Evolutionary conservation across 352 stramenopile genomes (phyloP), one percentile per base, ranked within the genome.

Genomic region (Phytopythium vexans): DNA sequence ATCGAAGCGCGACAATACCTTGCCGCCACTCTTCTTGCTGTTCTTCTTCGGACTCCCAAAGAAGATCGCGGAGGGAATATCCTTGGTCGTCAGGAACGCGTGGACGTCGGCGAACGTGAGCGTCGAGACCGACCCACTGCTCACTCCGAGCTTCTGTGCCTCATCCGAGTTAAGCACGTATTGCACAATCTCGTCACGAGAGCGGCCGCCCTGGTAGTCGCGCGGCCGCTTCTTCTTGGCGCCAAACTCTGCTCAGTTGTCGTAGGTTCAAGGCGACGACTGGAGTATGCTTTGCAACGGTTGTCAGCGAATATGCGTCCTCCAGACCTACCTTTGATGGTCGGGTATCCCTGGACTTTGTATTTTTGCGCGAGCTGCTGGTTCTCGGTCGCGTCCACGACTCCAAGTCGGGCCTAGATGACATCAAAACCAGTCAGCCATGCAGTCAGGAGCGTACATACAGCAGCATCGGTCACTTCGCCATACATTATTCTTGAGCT

Each of bases 141-240:
- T 75, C 8, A 90, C 77, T 4, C 78, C 80, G 2, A 91, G 66
- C 21, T 84, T 84, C 66, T 90, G 84, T 3, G 80, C 77, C 14
- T 86, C 74, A 0, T 71, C 70, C 9, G 78, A 89, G 52, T 64
- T 87, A 56, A 77, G 84, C 8, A 90, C 76, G 49, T 91, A 88
- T 55, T 85, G 61, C 8, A 92, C 65, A 51, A 92, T 89, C 6
- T 89, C 82, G 36, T 58, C 64, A 40, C 64, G 58, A 4, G 76
- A 77, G 49, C 82, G 82, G 15, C 80, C 80, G 11, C 79, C 79
- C 21, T 75, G 75, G 63, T 89, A 92, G 51, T 90, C 82, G 32
- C 56, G 66, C 32, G 82, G 82, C 39, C 83, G 85, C 57, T 86
- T 89, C 72, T 92, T 92, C 59, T 90, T 89, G 37, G 71, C 69